Evolutionary conservation across 306 rosid genomes (phyloP), one percentile per base, ranked within the genome.

Genomic region (Quercus gilva): DNA sequence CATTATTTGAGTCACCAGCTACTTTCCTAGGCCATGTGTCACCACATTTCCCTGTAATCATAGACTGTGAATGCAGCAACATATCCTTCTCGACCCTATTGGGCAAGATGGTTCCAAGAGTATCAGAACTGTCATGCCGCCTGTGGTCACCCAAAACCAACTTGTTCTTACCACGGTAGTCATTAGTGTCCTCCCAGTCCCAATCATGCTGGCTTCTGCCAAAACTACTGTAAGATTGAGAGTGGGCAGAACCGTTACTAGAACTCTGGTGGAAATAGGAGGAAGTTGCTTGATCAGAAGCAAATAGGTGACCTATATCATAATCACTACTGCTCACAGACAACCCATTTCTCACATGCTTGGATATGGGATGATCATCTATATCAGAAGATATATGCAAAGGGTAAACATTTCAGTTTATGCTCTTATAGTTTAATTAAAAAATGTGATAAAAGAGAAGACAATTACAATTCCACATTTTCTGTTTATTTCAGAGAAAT

Each of bases 191-290:
- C 76, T 80, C 76, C 79, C 68, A 51, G 21, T 65, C 61, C 26
- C 55, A 77, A 26, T 51, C 74, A 41, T 4, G 69, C 61, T 35
- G 37, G 76, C 74, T 69, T 78, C 69, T 69, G 58, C 41, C 69
- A 74, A 35, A 78, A 69, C 69, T 69, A 78, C 53, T 69, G 43
- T 71, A 65, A 35, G 79, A 59, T 68, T 74, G 77, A 73, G 81
- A 45, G 76, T 33, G 58, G 49, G 25, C 23, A 18, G 63, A 26
- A 75, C 71, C 72, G n/a, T 67, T 78, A 26, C 29, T 49, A 70
- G 56, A 71, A 49, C 45, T 35, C 76, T 57, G 4, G 35, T 0
- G 67, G 19, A 10, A 25, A 57, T 72, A 56, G 45, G 69, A 51
- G 60, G 43, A 15, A 52, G 61, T 79, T 51, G 31, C 65, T 60